Conservation (phyloP, 805 yeast genomes). For the Metschnikowia bowlesiae region DNA sequence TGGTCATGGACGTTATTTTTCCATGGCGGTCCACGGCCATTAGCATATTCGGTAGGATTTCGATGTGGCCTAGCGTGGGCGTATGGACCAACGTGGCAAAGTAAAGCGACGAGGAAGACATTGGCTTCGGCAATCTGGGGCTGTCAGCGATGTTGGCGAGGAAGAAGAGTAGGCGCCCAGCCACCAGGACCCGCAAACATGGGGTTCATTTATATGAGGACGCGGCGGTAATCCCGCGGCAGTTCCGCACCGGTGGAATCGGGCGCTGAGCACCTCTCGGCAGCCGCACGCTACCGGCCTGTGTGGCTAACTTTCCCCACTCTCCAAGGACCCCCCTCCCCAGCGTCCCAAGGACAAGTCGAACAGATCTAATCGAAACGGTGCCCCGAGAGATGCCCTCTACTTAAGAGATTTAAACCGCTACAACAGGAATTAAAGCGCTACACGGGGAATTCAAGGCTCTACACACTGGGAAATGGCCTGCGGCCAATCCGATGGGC, state of each 20-base stretch:
- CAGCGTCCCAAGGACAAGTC: no score
- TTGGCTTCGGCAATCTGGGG: neutral
- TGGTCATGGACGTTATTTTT: slow-evolving; percentile 39
- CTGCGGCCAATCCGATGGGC: no score
- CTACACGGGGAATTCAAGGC: no score
- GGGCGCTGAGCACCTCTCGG: no score
- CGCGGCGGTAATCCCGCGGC: slow-evolving; percentile 1
- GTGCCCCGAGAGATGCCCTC: no score
- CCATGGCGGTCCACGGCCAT: slow-evolving; percentile 64
- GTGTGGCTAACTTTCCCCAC: neutral
- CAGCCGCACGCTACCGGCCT: no score
- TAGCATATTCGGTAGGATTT: slow-evolving; percentile 51
- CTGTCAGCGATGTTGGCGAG: neutral
- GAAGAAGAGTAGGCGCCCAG: neutral
- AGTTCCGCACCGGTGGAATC: neutral
- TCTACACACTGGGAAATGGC: no score
- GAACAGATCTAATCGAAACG: no score
- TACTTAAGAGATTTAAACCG: no score
- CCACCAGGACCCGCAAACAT: neutral
- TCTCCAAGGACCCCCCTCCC: no score
- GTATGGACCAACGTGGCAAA: slow-evolving; percentile 75
- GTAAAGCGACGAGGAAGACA: slow-evolving; percentile 34
- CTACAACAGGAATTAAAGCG: no score
- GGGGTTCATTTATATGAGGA: neutral
- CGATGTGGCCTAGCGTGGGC: slow-evolving; percentile 53